These are phyloP conservation scores for Cyberlindnera galapagoensis DNA, from an alignment of 805 yeast genomes.

Conservation along the genomic window DNA sequence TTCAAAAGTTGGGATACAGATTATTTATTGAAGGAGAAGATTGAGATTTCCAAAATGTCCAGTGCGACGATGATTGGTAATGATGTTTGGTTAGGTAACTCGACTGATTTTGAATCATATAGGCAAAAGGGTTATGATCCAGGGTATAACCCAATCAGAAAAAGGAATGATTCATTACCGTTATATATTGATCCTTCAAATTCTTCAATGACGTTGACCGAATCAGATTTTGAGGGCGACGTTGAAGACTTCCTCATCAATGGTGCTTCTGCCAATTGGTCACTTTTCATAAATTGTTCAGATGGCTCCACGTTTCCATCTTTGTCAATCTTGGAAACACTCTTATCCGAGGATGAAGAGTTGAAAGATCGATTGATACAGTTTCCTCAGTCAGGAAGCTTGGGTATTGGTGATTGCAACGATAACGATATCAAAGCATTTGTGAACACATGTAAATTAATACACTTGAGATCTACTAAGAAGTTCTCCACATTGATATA, in stretches of 20 bases:
- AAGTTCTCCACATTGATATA: slow-evolving; percentile 45
- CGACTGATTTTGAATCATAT: slow-evolving; percentile 55
- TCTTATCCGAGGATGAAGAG: slow-evolving; percentile 14
- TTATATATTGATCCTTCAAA: slow-evolving; percentile 44
- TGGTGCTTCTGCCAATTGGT: slow-evolving; percentile 50
- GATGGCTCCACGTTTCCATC: slow-evolving; percentile 53
- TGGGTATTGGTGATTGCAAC: slow-evolving; percentile 66
- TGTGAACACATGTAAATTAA: slow-evolving; percentile 61
- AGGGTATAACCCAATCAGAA: slow-evolving; percentile 6
- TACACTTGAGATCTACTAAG: slow-evolving; percentile 37
- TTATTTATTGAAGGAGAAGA: slow-evolving; percentile 62
- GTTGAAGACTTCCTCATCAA: slow-evolving; percentile 31
- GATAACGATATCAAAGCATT: slow-evolving; percentile 57
- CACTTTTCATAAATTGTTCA: slow-evolving; percentile 49
- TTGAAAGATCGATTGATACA: too few relatives aligned
- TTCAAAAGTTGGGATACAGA: slow-evolving; percentile 64
- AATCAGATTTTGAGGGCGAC: slow-evolving; percentile 22
- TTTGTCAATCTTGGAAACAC: slow-evolving; percentile 28
- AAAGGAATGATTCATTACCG: slow-evolving; percentile 21
- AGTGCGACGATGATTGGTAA: slow-evolving; percentile 55
- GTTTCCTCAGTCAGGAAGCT: slow-evolving; percentile 85
- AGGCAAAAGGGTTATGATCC: slow-evolving; percentile 13
- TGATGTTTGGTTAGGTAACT: slow-evolving; percentile 78
- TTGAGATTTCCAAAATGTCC: slow-evolving; percentile 82
- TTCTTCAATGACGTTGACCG: slow-evolving; percentile 40